Evolutionary conservation across 106 monocot species (phyloP).

Genomic region (Dactylorhiza incarnata): DNA sequence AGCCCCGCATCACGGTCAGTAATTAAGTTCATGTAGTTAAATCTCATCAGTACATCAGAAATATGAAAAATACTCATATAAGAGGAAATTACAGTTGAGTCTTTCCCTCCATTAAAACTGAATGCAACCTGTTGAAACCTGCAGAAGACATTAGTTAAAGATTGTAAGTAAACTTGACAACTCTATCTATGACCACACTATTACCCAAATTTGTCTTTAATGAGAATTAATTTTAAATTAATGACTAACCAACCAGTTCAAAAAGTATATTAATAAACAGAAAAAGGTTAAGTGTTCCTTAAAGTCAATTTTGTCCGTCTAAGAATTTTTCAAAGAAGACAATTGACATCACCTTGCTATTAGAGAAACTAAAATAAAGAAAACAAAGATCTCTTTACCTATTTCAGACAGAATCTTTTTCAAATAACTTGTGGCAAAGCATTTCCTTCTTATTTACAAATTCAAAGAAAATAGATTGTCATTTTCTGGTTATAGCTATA

Average conservation of each 20-base stretch:
- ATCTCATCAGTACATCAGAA: constrained; percentile 1
- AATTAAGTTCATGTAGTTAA: background rate
- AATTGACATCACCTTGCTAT: background rate
- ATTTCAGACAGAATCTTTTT: background rate
- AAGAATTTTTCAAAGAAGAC: background rate
- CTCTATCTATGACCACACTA: background rate
- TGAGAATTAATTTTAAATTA: background rate
- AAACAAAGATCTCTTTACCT: background rate
- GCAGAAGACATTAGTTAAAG: constrained; percentile 9
- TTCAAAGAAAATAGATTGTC: background rate
- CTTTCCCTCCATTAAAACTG: constrained; percentile 99
- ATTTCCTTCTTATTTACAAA: background rate
- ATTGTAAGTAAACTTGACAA: constrained; percentile 3
- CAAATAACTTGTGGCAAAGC: background rate
- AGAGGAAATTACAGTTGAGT: constrained; percentile 80
- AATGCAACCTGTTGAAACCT: constrained; percentile 97
- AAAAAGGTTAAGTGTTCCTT: background rate
- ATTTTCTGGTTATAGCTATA: background rate
- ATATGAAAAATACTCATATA: constrained; percentile 4
- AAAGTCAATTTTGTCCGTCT: background rate
- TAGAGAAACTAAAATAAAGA: background rate
- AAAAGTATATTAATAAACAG: background rate
- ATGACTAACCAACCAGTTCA: background rate
- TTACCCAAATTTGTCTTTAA: background rate
- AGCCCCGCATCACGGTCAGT: background rate